A percentile compares a stretch with the other conserved stretches of the same genome.
These are phyloP conservation scores for Capronia epimyces DNA, from an alignment of 2,329 filamentous ascomycete genomes.

Conservation along the genomic window DNA sequence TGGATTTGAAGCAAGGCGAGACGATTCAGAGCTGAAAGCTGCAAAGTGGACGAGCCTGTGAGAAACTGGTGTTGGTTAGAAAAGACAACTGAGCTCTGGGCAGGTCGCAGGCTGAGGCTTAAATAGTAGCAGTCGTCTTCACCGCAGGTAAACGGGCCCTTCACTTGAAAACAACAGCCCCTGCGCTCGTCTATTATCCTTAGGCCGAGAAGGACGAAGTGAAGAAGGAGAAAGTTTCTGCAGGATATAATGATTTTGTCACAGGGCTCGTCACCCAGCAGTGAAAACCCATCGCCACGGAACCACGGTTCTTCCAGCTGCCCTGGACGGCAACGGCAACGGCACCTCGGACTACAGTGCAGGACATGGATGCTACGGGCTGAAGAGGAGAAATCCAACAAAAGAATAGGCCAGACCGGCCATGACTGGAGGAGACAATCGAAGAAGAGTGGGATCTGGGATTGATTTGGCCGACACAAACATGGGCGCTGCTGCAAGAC, in stretches of 20 bases:
- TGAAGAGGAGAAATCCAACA: background rate
- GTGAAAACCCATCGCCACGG: background rate
- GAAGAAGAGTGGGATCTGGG: background rate
- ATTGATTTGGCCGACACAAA: background rate
- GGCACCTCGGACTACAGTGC: background rate
- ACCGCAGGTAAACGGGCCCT: background rate
- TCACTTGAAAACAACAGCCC: background rate
- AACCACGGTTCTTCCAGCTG: background rate
- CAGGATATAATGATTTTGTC: background rate
- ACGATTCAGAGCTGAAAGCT: background rate
- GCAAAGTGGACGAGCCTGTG: background rate
- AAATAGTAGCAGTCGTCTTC: background rate
- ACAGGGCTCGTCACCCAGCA: background rate
- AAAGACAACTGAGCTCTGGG: background rate
- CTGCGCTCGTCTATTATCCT: background rate
- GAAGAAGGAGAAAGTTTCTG: background rate
- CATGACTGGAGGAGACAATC: background rate
- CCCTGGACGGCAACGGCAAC: background rate
- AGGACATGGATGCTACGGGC: background rate
- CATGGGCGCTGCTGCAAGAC: background rate
- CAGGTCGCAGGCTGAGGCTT: background rate
- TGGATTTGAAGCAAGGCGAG: background rate
- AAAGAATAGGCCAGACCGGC: background rate
- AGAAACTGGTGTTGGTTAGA: background rate
- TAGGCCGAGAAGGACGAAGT: background rate